Evolutionary conservation across 2,329 filamentous ascomycete genomes (phyloP).

Genomic region (Cadophora gregata): DNA sequence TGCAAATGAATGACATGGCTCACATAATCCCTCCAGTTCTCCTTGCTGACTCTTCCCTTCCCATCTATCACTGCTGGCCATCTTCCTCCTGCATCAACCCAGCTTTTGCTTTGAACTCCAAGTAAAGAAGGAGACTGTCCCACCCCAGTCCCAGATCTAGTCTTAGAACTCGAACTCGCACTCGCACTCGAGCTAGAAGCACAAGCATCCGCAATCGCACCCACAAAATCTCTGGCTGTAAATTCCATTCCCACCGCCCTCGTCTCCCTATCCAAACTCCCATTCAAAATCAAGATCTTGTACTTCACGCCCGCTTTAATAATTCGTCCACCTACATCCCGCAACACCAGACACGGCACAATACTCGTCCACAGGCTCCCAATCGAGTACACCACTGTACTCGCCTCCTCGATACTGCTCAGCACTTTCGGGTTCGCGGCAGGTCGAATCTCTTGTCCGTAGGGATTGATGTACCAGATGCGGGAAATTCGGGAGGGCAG

Average conservation of each 20-base stretch:
- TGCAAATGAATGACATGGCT: conserved; percentile 86
- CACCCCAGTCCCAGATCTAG: conserved; percentile 1
- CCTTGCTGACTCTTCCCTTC: conserved; percentile 34
- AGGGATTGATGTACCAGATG: conserved; percentile 98
- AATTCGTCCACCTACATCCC: conserved; percentile 73
- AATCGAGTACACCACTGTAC: conserved; percentile 85
- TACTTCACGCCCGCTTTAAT: conserved; percentile 52
- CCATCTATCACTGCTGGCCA: not conserved
- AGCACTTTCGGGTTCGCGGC: conserved; percentile 82
- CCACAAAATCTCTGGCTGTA: conserved; percentile 80
- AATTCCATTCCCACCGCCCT: conserved; percentile 69
- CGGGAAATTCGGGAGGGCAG: conserved; percentile 78
- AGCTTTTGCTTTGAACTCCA: conserved; percentile 34
- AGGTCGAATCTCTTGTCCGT: conserved; percentile 93
- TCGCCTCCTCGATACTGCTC: conserved; percentile 61
- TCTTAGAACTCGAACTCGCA: not conserved
- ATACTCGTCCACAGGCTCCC: conserved; percentile 93
- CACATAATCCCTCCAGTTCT: conserved; percentile 71
- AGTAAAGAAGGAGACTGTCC: no score
- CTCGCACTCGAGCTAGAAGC: conserved; percentile 20
- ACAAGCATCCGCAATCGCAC: conserved; percentile 77
- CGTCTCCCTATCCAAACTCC: conserved; percentile 84
- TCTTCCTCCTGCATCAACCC: no score
- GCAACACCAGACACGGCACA: conserved; percentile 80
- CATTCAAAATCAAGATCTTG: conserved; percentile 78